A percentile compares a stretch with the other conserved stretches of the same genome.
Evolutionary conservation across 768 basidiomycete genomes (phyloP).

Genomic region (Lentinula lateritia): DNA sequence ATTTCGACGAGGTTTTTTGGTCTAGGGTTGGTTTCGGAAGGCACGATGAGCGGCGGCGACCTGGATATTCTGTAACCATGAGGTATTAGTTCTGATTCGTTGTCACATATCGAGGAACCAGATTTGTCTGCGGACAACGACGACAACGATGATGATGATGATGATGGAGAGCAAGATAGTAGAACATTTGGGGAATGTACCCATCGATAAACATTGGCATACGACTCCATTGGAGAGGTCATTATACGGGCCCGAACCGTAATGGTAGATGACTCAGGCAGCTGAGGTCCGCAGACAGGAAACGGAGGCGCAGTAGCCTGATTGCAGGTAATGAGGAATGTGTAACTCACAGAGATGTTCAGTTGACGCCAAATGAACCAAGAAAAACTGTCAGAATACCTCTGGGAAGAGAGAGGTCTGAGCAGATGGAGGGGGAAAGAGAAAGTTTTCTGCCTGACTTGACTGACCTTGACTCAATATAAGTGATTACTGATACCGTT

Average conservation of each 20-base stretch:
- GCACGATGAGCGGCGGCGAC: conserved; percentile 41
- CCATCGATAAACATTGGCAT: conserved; percentile 3
- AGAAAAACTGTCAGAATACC: not conserved
- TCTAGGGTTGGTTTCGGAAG: conserved; percentile 18
- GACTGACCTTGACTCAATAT: not conserved
- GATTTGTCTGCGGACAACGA: not conserved
- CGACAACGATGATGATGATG: not conserved
- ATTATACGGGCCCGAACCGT: not conserved
- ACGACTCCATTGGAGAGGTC: conserved; percentile 2
- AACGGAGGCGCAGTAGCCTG: not conserved
- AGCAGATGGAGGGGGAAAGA: not conserved
- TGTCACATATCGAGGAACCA: not conserved
- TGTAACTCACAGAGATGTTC: not conserved
- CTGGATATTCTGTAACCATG: conserved; percentile 47
- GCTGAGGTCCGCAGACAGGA: not conserved
- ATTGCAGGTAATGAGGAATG: not conserved
- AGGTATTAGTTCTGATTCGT: conserved; percentile 4
- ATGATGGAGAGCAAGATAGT: not conserved
- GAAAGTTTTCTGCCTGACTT: not conserved
- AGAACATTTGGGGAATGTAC: not conserved
- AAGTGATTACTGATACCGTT: not conserved
- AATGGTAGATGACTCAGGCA: not conserved
- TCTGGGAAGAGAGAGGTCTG: not conserved
- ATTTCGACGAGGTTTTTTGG: conserved; percentile 37
- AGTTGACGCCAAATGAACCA: not conserved